Evolutionary conservation across 805 yeast species (phyloP).

Genomic region (Kodamaea jinghongensis): DNA sequence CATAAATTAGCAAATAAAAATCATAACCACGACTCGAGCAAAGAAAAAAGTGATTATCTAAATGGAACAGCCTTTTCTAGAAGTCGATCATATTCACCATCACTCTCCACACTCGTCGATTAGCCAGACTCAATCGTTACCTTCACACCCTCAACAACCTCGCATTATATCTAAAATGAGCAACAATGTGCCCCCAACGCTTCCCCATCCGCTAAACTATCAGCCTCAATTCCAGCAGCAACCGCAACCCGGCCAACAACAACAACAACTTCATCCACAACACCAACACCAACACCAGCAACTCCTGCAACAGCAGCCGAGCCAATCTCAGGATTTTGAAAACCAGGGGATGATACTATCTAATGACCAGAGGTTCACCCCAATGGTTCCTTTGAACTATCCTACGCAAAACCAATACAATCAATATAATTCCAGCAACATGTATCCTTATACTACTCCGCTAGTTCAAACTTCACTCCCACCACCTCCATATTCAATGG

Average conservation of each 20-base stretch:
- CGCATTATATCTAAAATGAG: conserved; percentile 7
- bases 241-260: conserved; percentile 1
- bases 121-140: conserved; percentile 1
- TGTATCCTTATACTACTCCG: conserved; percentile 15
- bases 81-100: conserved; percentile 10
- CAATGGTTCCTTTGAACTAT: conserved; percentile 7
- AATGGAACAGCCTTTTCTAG: conserved; percentile 18
- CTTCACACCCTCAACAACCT: conserved; percentile 9
- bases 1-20: not conserved
- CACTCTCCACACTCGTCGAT: conserved; percentile 3
- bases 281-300: conserved; percentile 1
- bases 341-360: conserved; percentile 9
- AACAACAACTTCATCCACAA: too few species aligned
- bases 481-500: conserved; percentile 14
- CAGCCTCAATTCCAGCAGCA: conserved; percentile 5
- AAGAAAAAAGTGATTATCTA: conserved; percentile 1
- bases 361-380: conserved; percentile 6
- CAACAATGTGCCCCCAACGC: conserved; percentile 8
- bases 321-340: conserved; percentile 12
- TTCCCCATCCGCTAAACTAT: conserved; percentile 7
- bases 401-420: conserved; percentile 15
- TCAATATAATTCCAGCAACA: conserved; percentile 16
- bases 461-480: conserved; percentile 13
- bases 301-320: conserved; percentile 7
- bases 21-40: conserved; percentile 5